phyloP scores from a whole-genome alignment of 148 eudicot species.

The Camellia granthamiana region DNA sequence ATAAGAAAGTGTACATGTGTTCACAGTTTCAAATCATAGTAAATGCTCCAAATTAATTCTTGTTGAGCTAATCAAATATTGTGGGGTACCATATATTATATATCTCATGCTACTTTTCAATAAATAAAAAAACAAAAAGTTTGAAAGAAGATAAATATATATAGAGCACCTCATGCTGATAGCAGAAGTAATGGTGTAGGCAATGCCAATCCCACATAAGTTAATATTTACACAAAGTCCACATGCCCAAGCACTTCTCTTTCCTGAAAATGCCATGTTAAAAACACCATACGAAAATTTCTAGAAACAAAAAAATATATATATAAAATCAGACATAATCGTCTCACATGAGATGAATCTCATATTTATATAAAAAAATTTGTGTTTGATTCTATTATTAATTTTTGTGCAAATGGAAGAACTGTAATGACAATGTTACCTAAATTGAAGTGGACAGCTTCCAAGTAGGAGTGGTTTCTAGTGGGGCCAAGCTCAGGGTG shows the following conservation, averaged over 20 bases:
- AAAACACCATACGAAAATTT: too few species aligned
- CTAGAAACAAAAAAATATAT: too few species aligned
- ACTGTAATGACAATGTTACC: slow-evolving; percentile 23
- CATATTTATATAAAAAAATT: too few species aligned
- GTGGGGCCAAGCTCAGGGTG: slow-evolving; percentile 56
- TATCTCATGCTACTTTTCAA: too few species aligned
- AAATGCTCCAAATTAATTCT: not conserved
- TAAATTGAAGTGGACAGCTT: slow-evolving; percentile 47
- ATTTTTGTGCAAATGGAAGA: too few species aligned
- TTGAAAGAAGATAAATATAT: too few species aligned
- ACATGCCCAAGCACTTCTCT: slow-evolving; percentile 46
- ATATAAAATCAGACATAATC: too few species aligned
- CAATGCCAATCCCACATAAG: slow-evolving; percentile 58
- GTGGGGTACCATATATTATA: too few species aligned
- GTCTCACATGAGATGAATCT: too few species aligned
- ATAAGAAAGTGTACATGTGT: not conserved
- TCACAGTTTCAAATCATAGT: not conserved
- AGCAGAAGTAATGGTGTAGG: slow-evolving; percentile 68
- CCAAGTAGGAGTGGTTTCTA: slow-evolving; percentile 49
- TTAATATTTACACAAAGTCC: slow-evolving; percentile 44
- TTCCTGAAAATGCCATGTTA: slow-evolving; percentile 38
- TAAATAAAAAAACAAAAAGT: not conserved
- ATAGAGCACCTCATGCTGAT: slow-evolving; percentile 52
- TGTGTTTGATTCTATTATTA: too few species aligned
- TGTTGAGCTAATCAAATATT: too few species aligned